phyloP scores from a whole-genome alignment of 495 filamentous ascomycete species.

The Aspergillus sclerotiicarbonarius region DNA sequence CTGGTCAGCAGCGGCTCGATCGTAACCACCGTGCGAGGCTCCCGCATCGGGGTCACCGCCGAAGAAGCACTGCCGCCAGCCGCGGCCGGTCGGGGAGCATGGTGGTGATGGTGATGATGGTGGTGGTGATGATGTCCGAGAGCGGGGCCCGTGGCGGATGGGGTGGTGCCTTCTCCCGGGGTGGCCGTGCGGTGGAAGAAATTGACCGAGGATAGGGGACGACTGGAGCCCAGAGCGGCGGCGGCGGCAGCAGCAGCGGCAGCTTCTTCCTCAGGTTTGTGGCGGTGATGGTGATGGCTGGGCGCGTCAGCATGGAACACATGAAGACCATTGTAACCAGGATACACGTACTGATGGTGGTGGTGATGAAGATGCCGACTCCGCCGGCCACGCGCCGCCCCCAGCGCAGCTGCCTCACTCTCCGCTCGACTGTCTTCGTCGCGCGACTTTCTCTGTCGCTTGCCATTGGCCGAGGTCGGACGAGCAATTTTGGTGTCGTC shows the following conservation, averaged over 20 bases:
- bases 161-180: conserved; percentile 34
- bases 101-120: conserved; percentile 57
- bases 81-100: conserved; percentile 34
- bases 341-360: conserved; percentile 57
- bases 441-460: conserved; percentile 52
- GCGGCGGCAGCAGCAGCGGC: conserved; percentile 23
- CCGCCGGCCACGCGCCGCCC: conserved; percentile 57
- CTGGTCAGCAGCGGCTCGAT: conserved; percentile 66
- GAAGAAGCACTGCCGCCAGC: conserved; percentile 24
- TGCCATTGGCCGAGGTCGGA: conserved; percentile 53
- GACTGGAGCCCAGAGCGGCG: conserved; percentile 35
- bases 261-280: conserved; percentile 64
- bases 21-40: conserved; percentile 61
- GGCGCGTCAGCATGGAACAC: conserved; percentile 22
- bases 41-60: conserved; percentile 49
- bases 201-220: conserved; percentile 29
- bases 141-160: conserved; percentile 32
- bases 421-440: conserved; percentile 58
- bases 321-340: conserved; percentile 2
- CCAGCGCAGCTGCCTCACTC: conserved; percentile 55
- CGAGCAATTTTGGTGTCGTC: conserved; percentile 42
- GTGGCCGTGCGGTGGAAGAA: conserved; percentile 38
- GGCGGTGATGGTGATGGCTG: conserved; percentile 75
- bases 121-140: conserved; percentile 32
- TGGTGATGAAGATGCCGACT: conserved; percentile 55